A percentile compares a stretch with the other conserved stretches of the same genome.
phyloP scores from a whole-genome alignment of 2,329 filamentous ascomycete genomes.

The Aspergillus aculeatus region DNA sequence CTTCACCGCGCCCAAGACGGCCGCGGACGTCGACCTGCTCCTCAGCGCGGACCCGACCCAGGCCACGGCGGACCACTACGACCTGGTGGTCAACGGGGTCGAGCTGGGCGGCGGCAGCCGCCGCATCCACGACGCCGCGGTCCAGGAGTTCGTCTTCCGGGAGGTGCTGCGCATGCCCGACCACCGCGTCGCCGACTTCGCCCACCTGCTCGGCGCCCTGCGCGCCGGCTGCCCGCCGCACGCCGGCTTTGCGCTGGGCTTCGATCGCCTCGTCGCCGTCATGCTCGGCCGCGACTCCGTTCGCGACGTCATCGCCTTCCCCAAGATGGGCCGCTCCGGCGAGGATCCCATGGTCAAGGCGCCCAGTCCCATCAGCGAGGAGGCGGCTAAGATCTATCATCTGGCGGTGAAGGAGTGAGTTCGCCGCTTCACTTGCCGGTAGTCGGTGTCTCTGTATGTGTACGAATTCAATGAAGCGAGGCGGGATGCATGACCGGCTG shows the following conservation, averaged over 20 bases:
- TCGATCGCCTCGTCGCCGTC: slow-evolving; percentile 80
- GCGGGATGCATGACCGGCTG: no score
- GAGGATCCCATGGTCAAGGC: slow-evolving; percentile 81
- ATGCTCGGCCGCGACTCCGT: slow-evolving; percentile 76
- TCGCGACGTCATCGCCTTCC: slow-evolving; percentile 93
- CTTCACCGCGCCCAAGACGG: slow-evolving; percentile 80
- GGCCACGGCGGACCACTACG: slow-evolving; percentile 84
- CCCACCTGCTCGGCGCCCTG: slow-evolving; percentile 79
- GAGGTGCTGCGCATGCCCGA: slow-evolving; percentile 77
- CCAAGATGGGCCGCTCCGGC: slow-evolving; percentile 86
- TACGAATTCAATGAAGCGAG: no score
- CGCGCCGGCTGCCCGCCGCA: slow-evolving; percentile 88
- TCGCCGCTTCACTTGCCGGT: no score
- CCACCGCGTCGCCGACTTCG: slow-evolving; percentile 73
- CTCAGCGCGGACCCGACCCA: slow-evolving; percentile 64
- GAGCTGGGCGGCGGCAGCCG: slow-evolving; percentile 91
- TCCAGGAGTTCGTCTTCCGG: slow-evolving; percentile 83
- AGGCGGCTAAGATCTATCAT: slow-evolving; percentile 61
- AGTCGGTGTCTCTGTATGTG: no score
- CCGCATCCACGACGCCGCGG: slow-evolving; percentile 79
- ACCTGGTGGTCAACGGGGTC: slow-evolving; percentile 91
- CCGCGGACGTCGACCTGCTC: slow-evolving; percentile 71
- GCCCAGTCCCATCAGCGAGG: slow-evolving; percentile 66
- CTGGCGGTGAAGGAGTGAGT: slow-evolving; percentile 30
- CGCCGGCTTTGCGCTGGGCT: slow-evolving; percentile 87